Evolutionary conservation across 495 filamentous ascomycete genomes (phyloP), one percentile per base, ranked within the genome.

Genomic region (Hypoxylon fuscum): DNA sequence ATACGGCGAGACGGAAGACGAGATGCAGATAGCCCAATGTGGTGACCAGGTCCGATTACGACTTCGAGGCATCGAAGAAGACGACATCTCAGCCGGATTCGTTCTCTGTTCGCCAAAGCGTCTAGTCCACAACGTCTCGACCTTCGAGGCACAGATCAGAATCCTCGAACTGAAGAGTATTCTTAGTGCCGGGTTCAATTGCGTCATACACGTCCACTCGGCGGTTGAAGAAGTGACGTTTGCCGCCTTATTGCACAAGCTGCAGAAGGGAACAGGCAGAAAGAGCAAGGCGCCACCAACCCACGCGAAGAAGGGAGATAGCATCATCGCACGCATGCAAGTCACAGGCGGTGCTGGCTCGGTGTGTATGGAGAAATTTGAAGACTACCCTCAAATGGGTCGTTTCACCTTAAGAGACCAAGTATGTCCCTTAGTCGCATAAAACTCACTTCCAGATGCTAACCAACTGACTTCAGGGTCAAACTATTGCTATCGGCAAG

Each of bases 401-500:
- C 87, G 94, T 25, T 98, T 98, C 77, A 98, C 95, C 3, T 81
- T 98, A 54, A 84, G 95, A 80, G 94, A 97, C 70, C 92, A 96
- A 81, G 92, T 96, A 74, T 60, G 67, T 61, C 31, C 58, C 22
- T 23, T 1, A 7, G 41, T n/a, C n/a, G n/a, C n/a, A n/a, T 27
- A 20, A 46, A 41, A 22, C 64, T 66, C 58, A 45, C 55, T 27
- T 66, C 68, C 56, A 73, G 44, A 37, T 15, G 14, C 46, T 55
- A 53, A 69, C 64, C 65, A 64, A 68, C 22, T 8, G 6, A 18
- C 10, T 45, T 29, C 47, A 57, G 90, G 93, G 93, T 51, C 92
- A 96, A 91, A 97, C 93, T 3, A 93, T 97, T 76, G 93, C 93
- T 37, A 97, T 97, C 74, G 93, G 93, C 72, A 97, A 96, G 83